Base-by-base conservation (phyloP, 164 flowering plant species). In the Chimonanthus salicifolius region DNA sequence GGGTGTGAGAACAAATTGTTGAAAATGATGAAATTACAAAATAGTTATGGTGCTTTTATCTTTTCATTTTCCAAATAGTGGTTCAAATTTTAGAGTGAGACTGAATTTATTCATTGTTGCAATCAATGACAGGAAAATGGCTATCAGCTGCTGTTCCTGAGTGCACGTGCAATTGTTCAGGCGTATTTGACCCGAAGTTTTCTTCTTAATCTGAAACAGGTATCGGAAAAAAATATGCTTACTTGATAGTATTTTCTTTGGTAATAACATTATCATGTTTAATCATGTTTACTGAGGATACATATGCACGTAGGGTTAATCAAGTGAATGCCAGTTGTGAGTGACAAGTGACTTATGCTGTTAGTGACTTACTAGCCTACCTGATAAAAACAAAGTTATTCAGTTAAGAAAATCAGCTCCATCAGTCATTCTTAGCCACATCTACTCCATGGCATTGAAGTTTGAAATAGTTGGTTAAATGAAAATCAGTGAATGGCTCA, bases 131-230 rank as follows among this genome's bases (percentile, higher is more conserved):
- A 94, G 99, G 97, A 93, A 79, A 95, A 95, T 82, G 99, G 99
- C 66, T 95, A 95, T 77, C 99, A 93, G 69, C 86, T 95, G 18
- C 89, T 95, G 33, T 95, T 91, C 80, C 78, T 95, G 80, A 95
- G 99, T 87, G 99, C 99, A n/a, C 96, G 99, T 73, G 99, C 99
- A 72, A 95, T 95, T 74, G 96, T 89, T 77, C 99, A 95, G 82
- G 93, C 99, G 64, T 93, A 93, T 77, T 80, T 95, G 63, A 95
- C 99, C 1, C 85, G 92, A 79, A 90, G 80, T 69, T 93, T 91
- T 74, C 83, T 93, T 7, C 80, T 90, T 15, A 95, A 95, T 78
- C 88, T 93, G 51, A 93, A 95, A 77, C 99, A 94, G 99, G 99
- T 94, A 82, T 47, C 43, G 6, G 20, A 62, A 33, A 33, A 33